phyloP scores from a whole-genome alignment of 1,284 basidiomycete genomes.

The Tetrapyrgos nigripes region DNA sequence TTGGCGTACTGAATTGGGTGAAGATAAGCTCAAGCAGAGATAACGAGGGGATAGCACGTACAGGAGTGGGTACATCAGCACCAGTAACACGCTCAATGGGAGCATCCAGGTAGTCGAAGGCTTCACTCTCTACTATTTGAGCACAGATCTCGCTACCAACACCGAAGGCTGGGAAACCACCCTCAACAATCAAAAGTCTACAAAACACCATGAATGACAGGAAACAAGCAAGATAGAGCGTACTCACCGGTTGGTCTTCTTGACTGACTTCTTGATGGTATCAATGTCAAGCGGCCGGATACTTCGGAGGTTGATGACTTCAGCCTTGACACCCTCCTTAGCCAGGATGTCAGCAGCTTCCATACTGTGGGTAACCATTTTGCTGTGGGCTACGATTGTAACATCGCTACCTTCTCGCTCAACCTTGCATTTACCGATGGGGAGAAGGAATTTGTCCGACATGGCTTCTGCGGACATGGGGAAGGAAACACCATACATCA shows the following conservation, averaged over 20 bases:
- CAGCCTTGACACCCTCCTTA: slow-evolving; percentile 97
- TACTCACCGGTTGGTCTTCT: slow-evolving; percentile 96
- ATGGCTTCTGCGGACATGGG: slow-evolving; percentile 94
- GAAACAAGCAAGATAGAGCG: slow-evolving; percentile 5
- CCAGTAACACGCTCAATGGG: slow-evolving; percentile 98
- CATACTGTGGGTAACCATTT: slow-evolving; percentile 92
- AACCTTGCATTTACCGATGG: slow-evolving; percentile 98
- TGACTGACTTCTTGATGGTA: slow-evolving; percentile 94
- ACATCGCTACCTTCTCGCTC: slow-evolving; percentile 94
- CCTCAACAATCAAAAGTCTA: slow-evolving; percentile 93
- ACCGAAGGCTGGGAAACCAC: slow-evolving; percentile 98
- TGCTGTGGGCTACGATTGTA: slow-evolving; percentile 97
- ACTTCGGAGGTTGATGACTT: slow-evolving; percentile 97
- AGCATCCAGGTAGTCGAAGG: slow-evolving; percentile 97
- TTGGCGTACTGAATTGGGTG: slow-evolving; percentile 75
- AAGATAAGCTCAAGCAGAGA: slow-evolving; percentile 12
- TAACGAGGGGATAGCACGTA: slow-evolving; percentile 50
- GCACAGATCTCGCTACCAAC: slow-evolving; percentile 98
- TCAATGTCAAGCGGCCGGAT: slow-evolving; percentile 98
- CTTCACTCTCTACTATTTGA: slow-evolving; percentile 94
- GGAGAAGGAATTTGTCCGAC: slow-evolving; percentile 93
- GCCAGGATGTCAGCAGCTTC: slow-evolving; percentile 94
- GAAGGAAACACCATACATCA: slow-evolving; percentile 97
- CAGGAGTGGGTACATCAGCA: slow-evolving; percentile 95
- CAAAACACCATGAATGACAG: neutral